Conservation (phyloP, 208 protist genomes). For the Herpetomonas tarakana region DNA sequence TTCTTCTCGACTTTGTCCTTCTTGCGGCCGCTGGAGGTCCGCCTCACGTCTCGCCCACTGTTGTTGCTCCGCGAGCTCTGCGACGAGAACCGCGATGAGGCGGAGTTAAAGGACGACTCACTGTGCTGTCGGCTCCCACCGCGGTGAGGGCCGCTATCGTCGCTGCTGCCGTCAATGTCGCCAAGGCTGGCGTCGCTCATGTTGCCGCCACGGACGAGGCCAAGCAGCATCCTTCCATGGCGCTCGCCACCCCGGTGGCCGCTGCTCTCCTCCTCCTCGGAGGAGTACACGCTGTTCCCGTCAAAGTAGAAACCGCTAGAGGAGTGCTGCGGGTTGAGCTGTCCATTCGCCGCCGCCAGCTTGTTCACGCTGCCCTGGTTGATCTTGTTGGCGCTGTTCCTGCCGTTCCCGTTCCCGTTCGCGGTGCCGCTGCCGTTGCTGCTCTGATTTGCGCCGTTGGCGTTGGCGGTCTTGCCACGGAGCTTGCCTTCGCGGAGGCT, state of each 20-base stretch:
- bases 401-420: background rate
- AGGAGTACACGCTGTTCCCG: too few relatives aligned
- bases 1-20: background rate
- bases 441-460: background rate
- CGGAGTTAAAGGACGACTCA: background rate
- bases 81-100: background rate
- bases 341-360: background rate
- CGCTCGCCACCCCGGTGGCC: too few relatives aligned
- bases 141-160: too few relatives aligned
- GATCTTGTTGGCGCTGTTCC: background rate
- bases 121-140: too few relatives aligned
- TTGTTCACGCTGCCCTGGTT: background rate
- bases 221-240: too few relatives aligned
- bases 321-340: too few relatives aligned
- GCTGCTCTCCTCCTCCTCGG: too few relatives aligned
- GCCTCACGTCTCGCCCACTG: background rate
- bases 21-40: background rate
- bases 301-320: too few relatives aligned
- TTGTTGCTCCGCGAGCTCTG: background rate
- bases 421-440: background rate
- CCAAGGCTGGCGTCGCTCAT: too few relatives aligned
- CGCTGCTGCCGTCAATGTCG: too few relatives aligned
- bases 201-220: too few relatives aligned
- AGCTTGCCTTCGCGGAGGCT: background rate
- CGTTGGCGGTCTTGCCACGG: background rate